Base-by-base conservation (phyloP, 1,284 basidiomycete species). In the Fomitopsis betulina region DNA sequence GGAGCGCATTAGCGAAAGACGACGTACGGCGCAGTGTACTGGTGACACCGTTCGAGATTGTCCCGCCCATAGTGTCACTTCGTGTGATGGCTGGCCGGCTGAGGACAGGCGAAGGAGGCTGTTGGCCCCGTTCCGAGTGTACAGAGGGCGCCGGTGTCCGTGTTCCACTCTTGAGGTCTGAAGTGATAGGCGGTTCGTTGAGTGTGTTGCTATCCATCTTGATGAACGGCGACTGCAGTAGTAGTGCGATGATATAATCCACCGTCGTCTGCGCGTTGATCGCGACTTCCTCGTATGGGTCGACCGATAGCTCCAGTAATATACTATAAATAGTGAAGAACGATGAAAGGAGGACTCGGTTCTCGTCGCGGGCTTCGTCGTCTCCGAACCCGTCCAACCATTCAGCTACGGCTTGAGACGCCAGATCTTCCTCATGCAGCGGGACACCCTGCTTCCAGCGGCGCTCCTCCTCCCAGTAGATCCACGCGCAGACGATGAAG, bases 401-500 rank as follows among this genome's bases (percentile, higher is more conserved):
- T 60, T 91, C 86, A 10, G 78, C 75, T n/a, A 96, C 78, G 0
- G 93, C 91, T 60, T 83, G 79, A 25, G 76, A 79, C 0, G 86
- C 82, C 39, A 94, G 74, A 40, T 88, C 77, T 40, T 90, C 89
- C 52, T 91, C 86, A 19, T 79, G 77, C 43, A 75, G 69, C 39
- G 76, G 75, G 27, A 55, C 56, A 21, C 67, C 65, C 7, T 67
- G 60, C 47, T 65, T 75, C 80, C 85, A 82, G 66, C 82, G 78
- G 61, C 85, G 76, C 63, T 91, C 87, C 70, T 94, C 91, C 70
- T 96, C 91, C 87, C 93, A 94, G 75, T 96, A 95, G 27, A 94
- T 76, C 94, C 96, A 98, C 0, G 96, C 95, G 57, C 96, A 96
- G 35, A 96, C 86, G 51, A 96, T 92, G 66, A 98, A 95, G 77